phyloP scores from a whole-genome alignment of 176 grass and related monocot genomes.

The Phragmites australis region DNA sequence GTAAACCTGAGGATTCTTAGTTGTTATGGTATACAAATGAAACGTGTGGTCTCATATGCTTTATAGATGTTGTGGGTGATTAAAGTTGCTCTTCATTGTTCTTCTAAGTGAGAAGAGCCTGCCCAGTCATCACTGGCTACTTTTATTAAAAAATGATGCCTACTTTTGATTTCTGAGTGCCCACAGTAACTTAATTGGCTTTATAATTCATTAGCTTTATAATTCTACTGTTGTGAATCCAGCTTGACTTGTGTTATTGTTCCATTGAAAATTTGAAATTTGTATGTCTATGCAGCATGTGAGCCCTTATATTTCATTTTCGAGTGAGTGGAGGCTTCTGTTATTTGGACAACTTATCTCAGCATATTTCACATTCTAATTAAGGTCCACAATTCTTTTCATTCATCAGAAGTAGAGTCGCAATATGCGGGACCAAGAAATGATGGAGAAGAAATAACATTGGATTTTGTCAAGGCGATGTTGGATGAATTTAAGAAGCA shows the following conservation, averaged over 20 bases:
- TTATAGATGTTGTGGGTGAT: neutral
- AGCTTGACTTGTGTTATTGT: constrained; percentile 14
- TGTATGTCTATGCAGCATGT: neutral
- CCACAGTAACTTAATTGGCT: neutral
- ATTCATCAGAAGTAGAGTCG: constrained; percentile 59
- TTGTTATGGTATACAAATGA: neutral
- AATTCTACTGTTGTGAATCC: neutral
- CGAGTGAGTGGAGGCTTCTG: neutral
- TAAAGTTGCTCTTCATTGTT: neutral
- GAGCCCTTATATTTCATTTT: neutral
- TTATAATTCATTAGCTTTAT: neutral
- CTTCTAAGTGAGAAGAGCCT: neutral
- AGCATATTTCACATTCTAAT: constrained; percentile 9
- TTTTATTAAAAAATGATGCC: neutral
- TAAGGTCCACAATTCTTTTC: constrained; percentile 17
- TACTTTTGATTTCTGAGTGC: neutral
- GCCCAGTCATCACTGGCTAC: neutral
- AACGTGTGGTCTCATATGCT: neutral
- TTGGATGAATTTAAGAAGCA: constrained; percentile 84
- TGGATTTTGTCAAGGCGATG: constrained; percentile 78
- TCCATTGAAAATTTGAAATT: neutral
- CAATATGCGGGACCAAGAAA: constrained; percentile 69
- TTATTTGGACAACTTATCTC: neutral
- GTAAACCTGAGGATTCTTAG: neutral
- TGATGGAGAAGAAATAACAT: constrained; percentile 62